These are phyloP conservation scores for Debaryomyces nepalensis DNA, from an alignment of 1,139 yeast species.

Conservation along the genomic window DNA sequence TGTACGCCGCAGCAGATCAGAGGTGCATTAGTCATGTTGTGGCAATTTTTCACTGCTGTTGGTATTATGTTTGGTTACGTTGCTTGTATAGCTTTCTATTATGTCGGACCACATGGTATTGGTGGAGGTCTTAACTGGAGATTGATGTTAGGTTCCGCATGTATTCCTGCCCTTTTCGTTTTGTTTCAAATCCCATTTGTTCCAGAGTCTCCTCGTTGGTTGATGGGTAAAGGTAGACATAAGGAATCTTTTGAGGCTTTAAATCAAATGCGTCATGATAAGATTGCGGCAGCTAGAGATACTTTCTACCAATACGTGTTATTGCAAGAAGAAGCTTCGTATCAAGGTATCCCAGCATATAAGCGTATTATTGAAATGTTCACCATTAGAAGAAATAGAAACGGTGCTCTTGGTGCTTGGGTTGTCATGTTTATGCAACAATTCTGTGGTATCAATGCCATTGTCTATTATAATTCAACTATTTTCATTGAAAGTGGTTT, in stretches of 20 bases:
- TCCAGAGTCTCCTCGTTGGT: conserved; percentile 84
- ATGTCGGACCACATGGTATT: conserved; percentile 42
- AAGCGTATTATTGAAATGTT: conserved; percentile 59
- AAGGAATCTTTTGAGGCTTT: conserved; percentile 60
- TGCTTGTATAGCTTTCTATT: conserved; percentile 61
- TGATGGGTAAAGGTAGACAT: conserved; percentile 67
- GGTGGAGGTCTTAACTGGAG: conserved; percentile 70
- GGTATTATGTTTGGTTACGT: conserved; percentile 86
- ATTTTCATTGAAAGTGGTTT: conserved; percentile 74
- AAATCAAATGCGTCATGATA: conserved; percentile 51
- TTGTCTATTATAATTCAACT: conserved; percentile 79
- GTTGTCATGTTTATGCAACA: conserved; percentile 90
- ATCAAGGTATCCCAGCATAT: conserved; percentile 55
- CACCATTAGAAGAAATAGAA: conserved; percentile 77
- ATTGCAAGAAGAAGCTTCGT: conserved; percentile 66
- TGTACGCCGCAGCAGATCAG: conserved; percentile 77
- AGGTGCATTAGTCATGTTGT: conserved; percentile 83
- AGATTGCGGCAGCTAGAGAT: conserved; percentile 74
- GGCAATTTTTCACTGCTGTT: conserved; percentile 89
- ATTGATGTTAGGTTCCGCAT: conserved; percentile 78
- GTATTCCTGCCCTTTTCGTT: conserved; percentile 74
- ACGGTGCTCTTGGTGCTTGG: conserved; percentile 81
- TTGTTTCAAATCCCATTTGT: conserved; percentile 68
- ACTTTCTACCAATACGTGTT: conserved; percentile 71
- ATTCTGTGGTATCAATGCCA: conserved; percentile 89